Evolutionary conservation across 1,139 yeast genomes (phyloP).

Genomic region (Hemisphaericaspora xylofermentans): DNA sequence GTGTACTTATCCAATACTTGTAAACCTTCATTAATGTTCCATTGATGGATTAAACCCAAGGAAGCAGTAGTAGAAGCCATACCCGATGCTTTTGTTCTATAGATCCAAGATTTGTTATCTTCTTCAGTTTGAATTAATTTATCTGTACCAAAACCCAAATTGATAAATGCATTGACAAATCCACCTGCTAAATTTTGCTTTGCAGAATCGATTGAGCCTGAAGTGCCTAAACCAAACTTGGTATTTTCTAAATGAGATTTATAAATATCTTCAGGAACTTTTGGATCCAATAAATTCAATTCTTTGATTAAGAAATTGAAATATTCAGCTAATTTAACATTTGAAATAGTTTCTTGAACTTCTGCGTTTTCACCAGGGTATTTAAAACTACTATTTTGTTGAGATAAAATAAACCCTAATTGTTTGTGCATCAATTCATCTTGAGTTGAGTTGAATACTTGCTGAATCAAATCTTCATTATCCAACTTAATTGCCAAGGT

Average conservation of each 20-base stretch:
- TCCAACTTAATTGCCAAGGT: slow-evolving; percentile 87
- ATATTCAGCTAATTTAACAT: slow-evolving; percentile 75
- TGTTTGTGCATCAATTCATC: slow-evolving; percentile 82
- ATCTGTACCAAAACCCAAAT: slow-evolving; percentile 88
- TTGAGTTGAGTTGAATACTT: slow-evolving; percentile 73
- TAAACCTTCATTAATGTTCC: slow-evolving; percentile 90
- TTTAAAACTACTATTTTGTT: slow-evolving; percentile 79
- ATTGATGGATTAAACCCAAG: slow-evolving; percentile 83
- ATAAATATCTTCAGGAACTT: slow-evolving; percentile 92
- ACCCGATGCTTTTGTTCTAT: slow-evolving; percentile 88
- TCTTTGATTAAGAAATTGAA: slow-evolving; percentile 81
- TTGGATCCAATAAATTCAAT: slow-evolving; percentile 83
- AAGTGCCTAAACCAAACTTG: slow-evolving; percentile 54
- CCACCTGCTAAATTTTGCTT: slow-evolving; percentile 95
- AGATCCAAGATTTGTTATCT: slow-evolving; percentile 80
- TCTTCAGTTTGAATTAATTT: slow-evolving; percentile 74
- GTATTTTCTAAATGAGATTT: slow-evolving; percentile 83
- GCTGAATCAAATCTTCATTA: slow-evolving; percentile 70
- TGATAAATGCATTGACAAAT: slow-evolving; percentile 88
- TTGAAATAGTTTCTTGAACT: slow-evolving; percentile 84
- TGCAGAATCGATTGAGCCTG: slow-evolving; percentile 83
- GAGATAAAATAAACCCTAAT: slow-evolving; percentile 84
- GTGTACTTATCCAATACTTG: slow-evolving; percentile 87
- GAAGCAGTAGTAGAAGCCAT: slow-evolving; percentile 95
- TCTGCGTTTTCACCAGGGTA: slow-evolving; percentile 64